Evolutionary conservation across 2,329 filamentous ascomycete species (phyloP).

Genomic region (Aspergillus felis): DNA sequence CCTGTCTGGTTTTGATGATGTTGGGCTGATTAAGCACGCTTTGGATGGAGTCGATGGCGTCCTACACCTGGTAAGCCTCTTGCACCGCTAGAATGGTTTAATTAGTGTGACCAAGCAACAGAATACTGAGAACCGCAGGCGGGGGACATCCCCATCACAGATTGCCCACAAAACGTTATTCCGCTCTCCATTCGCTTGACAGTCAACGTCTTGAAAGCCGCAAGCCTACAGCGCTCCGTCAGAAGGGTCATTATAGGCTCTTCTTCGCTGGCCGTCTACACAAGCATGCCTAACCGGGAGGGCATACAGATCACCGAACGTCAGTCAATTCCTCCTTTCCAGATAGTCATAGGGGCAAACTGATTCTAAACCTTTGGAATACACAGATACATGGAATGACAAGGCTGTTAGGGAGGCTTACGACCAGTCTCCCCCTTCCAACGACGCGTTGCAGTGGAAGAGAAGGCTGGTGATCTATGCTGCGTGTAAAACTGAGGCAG

Average conservation of each 20-base stretch:
- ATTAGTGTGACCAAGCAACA: no score
- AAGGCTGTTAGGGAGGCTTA: conserved; percentile 2
- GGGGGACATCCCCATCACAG: no score
- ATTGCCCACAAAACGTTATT: no score
- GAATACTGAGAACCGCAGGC: no score
- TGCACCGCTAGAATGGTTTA: no score
- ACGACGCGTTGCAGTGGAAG: no score
- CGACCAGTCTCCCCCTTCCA: background rate
- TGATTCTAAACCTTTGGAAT: background rate
- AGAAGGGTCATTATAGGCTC: conserved; percentile 17
- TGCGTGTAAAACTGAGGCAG: conserved; percentile 46
- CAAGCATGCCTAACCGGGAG: background rate
- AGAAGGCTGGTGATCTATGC: conserved; percentile 13
- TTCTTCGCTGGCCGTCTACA: conserved; percentile 12
- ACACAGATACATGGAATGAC: conserved; percentile 9
- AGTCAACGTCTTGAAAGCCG: conserved; percentile 12
- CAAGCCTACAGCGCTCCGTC: conserved; percentile 4
- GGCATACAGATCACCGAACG: conserved; percentile 9
- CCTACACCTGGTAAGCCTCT: no score
- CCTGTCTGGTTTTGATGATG: no score
- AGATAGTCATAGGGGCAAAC: background rate
- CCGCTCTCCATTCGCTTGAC: background rate
- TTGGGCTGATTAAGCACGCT: no score
- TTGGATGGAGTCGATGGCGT: no score
- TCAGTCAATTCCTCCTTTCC: conserved; percentile 1